These are phyloP conservation scores for Rosa chinensis DNA, from an alignment of 306 rosid genomes.

Conservation along the genomic window DNA sequence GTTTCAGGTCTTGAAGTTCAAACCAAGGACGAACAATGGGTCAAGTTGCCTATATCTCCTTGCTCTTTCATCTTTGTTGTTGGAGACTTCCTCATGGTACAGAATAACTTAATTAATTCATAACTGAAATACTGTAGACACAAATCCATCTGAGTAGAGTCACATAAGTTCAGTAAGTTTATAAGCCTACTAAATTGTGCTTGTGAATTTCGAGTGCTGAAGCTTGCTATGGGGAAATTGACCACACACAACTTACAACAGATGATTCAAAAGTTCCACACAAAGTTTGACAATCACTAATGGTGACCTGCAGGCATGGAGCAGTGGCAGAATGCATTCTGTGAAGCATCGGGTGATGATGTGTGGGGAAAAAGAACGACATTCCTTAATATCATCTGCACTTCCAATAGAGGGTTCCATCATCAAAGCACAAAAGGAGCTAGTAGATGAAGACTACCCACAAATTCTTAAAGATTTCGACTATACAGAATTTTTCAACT, in stretches of 20 bases:
- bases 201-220: no score
- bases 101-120: background rate
- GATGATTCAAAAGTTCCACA: background rate
- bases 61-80: conserved; percentile 8
- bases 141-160: background rate
- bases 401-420: conserved; percentile 39
- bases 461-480: conserved; percentile 46
- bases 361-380: conserved; percentile 34
- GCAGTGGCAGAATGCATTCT: conserved; percentile 49
- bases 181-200: no score
- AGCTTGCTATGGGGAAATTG: no score
- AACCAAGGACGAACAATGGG: conserved; percentile 27
- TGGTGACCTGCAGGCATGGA: conserved; percentile 37
- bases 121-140: background rate
- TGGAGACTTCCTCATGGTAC: conserved; percentile 23
- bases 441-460: conserved; percentile 59
- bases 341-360: conserved; percentile 35
- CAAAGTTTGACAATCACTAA: background rate
- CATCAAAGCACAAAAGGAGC: conserved; percentile 48
- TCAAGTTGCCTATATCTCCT: conserved; percentile 12
- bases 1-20: conserved; percentile 20
- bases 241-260: background rate
- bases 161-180: background rate
- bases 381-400: conserved; percentile 42
- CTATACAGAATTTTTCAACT: background rate